Evolutionary conservation across 495 filamentous ascomycete species (phyloP), one percentile per base, ranked within the genome.

Genomic region (Penicillium fimorum): DNA sequence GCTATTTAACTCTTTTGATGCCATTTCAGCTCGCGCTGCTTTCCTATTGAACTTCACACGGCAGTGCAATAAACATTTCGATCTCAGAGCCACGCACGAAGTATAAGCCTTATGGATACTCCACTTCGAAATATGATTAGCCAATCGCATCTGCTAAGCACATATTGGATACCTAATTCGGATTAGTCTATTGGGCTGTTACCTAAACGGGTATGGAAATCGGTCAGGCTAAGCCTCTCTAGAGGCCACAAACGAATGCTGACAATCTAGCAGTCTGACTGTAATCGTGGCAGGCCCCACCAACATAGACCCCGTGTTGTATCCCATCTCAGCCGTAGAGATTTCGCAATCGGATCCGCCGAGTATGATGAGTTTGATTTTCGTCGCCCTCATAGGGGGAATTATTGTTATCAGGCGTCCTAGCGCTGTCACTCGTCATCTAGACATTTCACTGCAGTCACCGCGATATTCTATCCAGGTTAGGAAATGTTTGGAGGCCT

Each of bases 41-140:
- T n/a, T 41, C 46, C 35, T 40, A n/a, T 27, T 27, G 18, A 12
- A 15, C 22, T 17, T 13, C 24, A 8, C n/a, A 27, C 5, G 15
- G 48, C 48, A 25, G 48, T 50, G 48, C 48, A 38, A 17, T 41
- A 27, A 41, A 38, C 5, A 3, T 27, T 50, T 13, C 35, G 15
- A 35, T 29, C n/a, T 24, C 47, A 41, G 47, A 38, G 22, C 46
- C 29, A 33, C 35, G 9, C 29, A 8, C 20, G 12, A 17, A 50
- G 11, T n/a, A 29, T 15, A 50, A 50, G 48, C 22, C 5, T 50
- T 40, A 6, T 17, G 48, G 48, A 40, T 29, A 38, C n/a, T 38
- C n/a, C 35, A 38, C 15, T 17, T 8, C 2, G 8, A 37, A 1
- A n/a, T 3, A 8, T 9, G 1, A 9, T 9, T 17, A 15, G 7